Conservation (phyloP, 2,329 filamentous ascomycete genomes). For the Sordariomycetes sp. region DNA sequence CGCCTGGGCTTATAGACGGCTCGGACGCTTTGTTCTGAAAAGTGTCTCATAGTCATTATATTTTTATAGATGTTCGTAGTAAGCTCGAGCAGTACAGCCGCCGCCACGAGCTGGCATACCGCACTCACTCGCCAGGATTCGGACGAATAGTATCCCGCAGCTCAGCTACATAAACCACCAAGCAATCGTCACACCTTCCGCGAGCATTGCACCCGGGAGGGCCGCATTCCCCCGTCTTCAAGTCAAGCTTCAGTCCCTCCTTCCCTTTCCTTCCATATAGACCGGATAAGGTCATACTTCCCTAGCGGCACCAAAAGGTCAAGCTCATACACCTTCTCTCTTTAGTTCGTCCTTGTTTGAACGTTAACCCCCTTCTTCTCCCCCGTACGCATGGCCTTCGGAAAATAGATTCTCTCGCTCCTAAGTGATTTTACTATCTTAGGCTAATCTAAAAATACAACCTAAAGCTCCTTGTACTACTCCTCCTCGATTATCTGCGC, state of each 20-base stretch:
- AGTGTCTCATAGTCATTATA: no score
- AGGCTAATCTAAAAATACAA: background rate
- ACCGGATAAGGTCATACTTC: background rate
- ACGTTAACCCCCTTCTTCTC: background rate
- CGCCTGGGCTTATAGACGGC: no score
- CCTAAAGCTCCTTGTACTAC: background rate
- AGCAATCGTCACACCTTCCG: background rate
- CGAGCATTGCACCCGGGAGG: background rate
- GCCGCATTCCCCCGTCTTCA: background rate
- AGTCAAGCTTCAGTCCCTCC: background rate
- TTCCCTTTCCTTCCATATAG: background rate
- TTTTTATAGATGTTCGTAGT: no score
- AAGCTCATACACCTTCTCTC: background rate
- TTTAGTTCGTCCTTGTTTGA: background rate
- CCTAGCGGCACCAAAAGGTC: background rate
- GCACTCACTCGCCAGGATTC: no score
- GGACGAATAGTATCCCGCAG: background rate
- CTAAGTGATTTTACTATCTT: background rate
- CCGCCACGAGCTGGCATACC: no score
- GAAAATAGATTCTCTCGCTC: background rate
- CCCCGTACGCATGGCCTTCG: background rate
- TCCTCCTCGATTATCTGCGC: background rate
- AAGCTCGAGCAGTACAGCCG: no score
- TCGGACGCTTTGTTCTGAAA: no score
- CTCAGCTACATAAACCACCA: background rate